phyloP scores from a whole-genome alignment of 164 flowering plant species.

The Brasenia schreberi region DNA sequence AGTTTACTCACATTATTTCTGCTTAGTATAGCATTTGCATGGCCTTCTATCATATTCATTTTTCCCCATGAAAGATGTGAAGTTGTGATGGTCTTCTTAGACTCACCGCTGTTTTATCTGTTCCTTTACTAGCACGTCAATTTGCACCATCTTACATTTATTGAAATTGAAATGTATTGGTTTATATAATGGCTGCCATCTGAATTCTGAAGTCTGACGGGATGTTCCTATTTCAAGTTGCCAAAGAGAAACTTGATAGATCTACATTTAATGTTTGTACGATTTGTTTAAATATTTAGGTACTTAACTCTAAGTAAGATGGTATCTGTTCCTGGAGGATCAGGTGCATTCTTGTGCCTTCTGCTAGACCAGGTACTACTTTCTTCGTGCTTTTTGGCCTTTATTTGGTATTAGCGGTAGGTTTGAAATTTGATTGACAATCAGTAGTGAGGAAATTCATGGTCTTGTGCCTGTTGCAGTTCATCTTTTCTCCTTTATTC shows the following conservation, averaged over 20 bases:
- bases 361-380: conserved; percentile 60
- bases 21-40: too few relatives aligned
- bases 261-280: not conserved
- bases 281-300: conserved; percentile 24
- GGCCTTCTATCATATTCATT: too few relatives aligned
- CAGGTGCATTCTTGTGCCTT: conserved; percentile 65
- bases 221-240: not conserved
- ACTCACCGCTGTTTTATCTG: too few relatives aligned
- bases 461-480: conserved; percentile 24
- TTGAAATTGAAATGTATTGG: not conserved
- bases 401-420: not conserved
- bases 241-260: not conserved
- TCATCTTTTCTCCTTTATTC: conserved; percentile 69
- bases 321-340: conserved; percentile 53
- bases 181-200: not conserved
- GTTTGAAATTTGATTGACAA: not conserved
- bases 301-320: conserved; percentile 57
- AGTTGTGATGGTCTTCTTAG: too few relatives aligned
- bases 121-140: too few relatives aligned
- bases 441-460: not conserved
- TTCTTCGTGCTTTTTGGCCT: conserved; percentile 1
- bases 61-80: too few relatives aligned
- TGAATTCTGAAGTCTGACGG: not conserved
- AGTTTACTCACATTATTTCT: too few relatives aligned
- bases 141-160: too few relatives aligned